A percentile compares a stretch with the other conserved stretches of the same genome.
Evolutionary conservation across 1,284 basidiomycete genomes (phyloP).

Genomic region (Rhodofomes roseus): DNA sequence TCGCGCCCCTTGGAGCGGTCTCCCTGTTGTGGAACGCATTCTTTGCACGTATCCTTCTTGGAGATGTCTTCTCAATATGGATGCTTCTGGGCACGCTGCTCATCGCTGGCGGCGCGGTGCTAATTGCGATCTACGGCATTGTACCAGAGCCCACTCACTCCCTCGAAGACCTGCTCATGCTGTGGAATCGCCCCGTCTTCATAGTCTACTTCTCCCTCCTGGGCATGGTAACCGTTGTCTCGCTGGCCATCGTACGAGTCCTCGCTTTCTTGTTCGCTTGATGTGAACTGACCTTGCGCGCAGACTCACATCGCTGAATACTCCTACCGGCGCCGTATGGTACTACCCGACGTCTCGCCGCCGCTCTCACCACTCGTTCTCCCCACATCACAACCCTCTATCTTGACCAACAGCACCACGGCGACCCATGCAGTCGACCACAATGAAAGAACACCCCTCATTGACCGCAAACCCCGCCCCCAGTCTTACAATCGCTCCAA

Average conservation of each 20-base stretch:
- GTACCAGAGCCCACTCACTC: slow-evolving; percentile 90
- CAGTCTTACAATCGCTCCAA: slow-evolving; percentile 16
- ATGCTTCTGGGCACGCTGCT: slow-evolving; percentile 85
- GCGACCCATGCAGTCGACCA: slow-evolving; percentile 27
- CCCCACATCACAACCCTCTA: slow-evolving; percentile 26
- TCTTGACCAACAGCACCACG: slow-evolving; percentile 29
- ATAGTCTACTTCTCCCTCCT: slow-evolving; percentile 79
- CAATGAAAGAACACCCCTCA: slow-evolving; percentile 58
- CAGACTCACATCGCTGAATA: slow-evolving; percentile 61
- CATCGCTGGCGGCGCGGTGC: slow-evolving; percentile 85
- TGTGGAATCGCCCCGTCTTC: slow-evolving; percentile 81
- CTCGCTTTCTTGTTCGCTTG: neutral
- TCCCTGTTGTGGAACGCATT: slow-evolving; percentile 95
- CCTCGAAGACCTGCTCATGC: slow-evolving; percentile 78
- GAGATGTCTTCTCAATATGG: slow-evolving; percentile 82
- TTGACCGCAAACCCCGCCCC: slow-evolving; percentile 42
- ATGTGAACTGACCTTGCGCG: slow-evolving; percentile 8
- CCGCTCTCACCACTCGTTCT: slow-evolving; percentile 30
- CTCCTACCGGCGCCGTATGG: slow-evolving; percentile 32
- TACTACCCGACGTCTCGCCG: slow-evolving; percentile 27
- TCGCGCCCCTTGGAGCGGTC: slow-evolving; percentile 89
- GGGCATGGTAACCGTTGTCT: slow-evolving; percentile 57
- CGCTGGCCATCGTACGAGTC: slow-evolving; percentile 60
- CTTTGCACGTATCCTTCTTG: slow-evolving; percentile 83
- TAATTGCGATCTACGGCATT: slow-evolving; percentile 91